phyloP scores from a whole-genome alignment of 2,329 filamentous ascomycete genomes.

The Pezicula rhizophila region DNA sequence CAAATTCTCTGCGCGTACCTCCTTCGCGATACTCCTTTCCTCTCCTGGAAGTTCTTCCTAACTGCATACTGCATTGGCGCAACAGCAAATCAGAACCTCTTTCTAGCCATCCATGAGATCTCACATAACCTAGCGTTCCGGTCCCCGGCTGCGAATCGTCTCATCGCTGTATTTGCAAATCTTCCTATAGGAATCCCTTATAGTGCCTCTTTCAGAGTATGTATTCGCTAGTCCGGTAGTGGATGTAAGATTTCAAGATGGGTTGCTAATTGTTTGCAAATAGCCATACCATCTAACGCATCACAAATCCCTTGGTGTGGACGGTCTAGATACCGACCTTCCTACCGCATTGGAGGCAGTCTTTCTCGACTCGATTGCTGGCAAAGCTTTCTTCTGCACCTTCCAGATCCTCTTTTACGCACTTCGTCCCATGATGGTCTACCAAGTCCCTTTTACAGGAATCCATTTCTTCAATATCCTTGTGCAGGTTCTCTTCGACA shows the following conservation, averaged over 20 bases:
- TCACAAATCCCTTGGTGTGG: slow-evolving; percentile 96
- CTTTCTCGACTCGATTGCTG: slow-evolving; percentile 88
- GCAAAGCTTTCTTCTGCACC: slow-evolving; percentile 98
- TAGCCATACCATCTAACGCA: slow-evolving; percentile 96
- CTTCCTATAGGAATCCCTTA: slow-evolving; percentile 94
- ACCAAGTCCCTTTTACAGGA: slow-evolving; percentile 78
- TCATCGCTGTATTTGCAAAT: slow-evolving; percentile 90
- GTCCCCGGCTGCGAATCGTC: slow-evolving; percentile 69
- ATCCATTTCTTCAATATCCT: slow-evolving; percentile 79
- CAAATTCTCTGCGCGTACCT: slow-evolving; percentile 74
- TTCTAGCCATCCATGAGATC: slow-evolving; percentile 97
- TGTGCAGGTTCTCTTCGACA: slow-evolving; percentile 74
- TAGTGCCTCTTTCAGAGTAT: slow-evolving; percentile 85
- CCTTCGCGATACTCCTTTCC: slow-evolving; percentile 70
- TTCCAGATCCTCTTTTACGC: slow-evolving; percentile 99
- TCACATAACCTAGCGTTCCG: slow-evolving; percentile 95
- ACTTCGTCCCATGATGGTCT: slow-evolving; percentile 89
- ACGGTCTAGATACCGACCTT: slow-evolving; percentile 92
- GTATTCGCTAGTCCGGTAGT: slow-evolving; percentile 22
- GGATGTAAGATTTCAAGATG: background rate
- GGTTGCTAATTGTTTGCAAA: slow-evolving; percentile 17
- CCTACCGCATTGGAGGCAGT: slow-evolving; percentile 87
- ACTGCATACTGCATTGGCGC: slow-evolving; percentile 89
- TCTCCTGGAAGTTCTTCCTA: slow-evolving; percentile 78
- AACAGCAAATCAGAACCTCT: slow-evolving; percentile 96